Evolutionary conservation across 148 eudicot genomes (phyloP), one percentile per base, ranked within the genome.

Genomic region (Talinum fruticosum): DNA sequence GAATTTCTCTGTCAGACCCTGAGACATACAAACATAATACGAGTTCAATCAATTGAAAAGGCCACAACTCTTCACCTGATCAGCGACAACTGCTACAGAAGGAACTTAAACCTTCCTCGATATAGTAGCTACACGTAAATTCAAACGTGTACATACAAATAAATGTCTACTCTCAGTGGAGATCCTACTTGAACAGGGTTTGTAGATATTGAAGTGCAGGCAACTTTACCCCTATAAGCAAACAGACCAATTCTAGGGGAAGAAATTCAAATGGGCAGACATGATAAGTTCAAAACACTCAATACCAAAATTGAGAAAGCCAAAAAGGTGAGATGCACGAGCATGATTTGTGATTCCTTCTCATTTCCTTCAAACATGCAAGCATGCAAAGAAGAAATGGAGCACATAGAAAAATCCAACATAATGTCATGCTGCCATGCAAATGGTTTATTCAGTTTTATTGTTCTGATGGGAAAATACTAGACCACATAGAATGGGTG

Each of bases 1-100:
- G 83, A 96, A 96, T 74, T 89, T 96, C 79, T 96, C 99, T 0
- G 99, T 93, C 26, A 96, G 81, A 36, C 99, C 99, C 99, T 96
- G 28, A 23, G 89, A 83, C 84, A 73, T 78, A 16, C 69, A 24
- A 24, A 74, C 54, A 70, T 4, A 35, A 10, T 29, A 10, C 1
- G 28, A 28, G 21, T 68, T 45, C 21, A 66, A 38, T 67, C 36
- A 16, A 8, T 15, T 73, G 16, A 51, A 29, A 34, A 35, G 6
- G 19, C 64, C 10, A 28, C 26, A 26, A n/a, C 51, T 73, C 54
- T 36, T 35, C 38, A 64, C 19, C 2, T 45, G 19, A 51, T 34
- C 54, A 29, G 35, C 54, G 5, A 54, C 8, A n/a, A n/a, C n/a
- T n/a, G n/a, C n/a, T n/a, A 54, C 26, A n/a, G 28, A 54, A 41